phyloP scores from a whole-genome alignment of 768 basidiomycete genomes.

The Boletus patriciae region DNA sequence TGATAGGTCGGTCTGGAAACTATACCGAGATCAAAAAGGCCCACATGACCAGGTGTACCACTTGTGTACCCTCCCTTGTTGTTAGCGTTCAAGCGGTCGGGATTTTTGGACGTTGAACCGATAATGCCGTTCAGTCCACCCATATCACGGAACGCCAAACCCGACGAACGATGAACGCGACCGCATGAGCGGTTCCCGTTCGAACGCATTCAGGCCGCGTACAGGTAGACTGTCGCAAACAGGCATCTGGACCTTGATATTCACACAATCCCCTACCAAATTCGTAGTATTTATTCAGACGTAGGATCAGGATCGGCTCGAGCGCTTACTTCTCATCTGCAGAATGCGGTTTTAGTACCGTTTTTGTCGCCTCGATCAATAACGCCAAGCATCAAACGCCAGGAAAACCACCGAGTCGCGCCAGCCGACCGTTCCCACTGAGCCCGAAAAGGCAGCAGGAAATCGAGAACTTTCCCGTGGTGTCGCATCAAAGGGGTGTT shows the following conservation, averaged over 20 bases:
- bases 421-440: too few relatives aligned
- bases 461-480: not conserved
- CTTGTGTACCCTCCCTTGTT: not conserved
- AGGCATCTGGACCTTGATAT: not conserved
- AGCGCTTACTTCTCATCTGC: not conserved
- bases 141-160: too few relatives aligned
- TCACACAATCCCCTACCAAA: too few relatives aligned
- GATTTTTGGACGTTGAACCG: not conserved
- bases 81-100: too few relatives aligned
- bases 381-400: not conserved
- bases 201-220: too few relatives aligned
- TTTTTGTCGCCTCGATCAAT: not conserved
- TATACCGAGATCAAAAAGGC: not conserved
- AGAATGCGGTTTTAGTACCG: not conserved
- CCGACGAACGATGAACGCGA: not conserved
- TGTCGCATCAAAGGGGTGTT: not conserved
- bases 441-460: not conserved
- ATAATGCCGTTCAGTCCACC: too few relatives aligned
- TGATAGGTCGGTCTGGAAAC: not conserved
- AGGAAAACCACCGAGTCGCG: not conserved
- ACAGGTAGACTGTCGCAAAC: too few relatives aligned
- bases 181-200: not conserved
- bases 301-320: too few relatives aligned
- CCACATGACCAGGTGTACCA: too few relatives aligned
- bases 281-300: too few relatives aligned